Evolutionary conservation across 2,329 filamentous ascomycete genomes (phyloP).

Genomic region (Fusarium sp.): DNA sequence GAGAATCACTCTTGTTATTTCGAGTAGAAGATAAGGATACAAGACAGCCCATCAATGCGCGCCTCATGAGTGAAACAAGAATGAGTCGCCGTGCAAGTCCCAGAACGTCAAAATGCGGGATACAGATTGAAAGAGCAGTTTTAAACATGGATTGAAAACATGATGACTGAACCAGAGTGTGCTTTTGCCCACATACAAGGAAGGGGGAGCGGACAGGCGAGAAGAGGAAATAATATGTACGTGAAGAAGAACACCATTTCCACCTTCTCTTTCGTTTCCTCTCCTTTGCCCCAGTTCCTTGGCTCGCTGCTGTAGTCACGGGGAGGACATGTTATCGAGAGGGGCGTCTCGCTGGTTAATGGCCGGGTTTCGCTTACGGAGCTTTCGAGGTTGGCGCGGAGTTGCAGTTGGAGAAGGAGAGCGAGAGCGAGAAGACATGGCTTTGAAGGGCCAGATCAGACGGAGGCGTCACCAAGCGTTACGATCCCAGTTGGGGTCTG

Average conservation of each 20-base stretch:
- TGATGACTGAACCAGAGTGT: conserved; percentile 20
- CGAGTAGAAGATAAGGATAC: conserved; percentile 13
- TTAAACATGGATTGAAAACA: conserved; percentile 7
- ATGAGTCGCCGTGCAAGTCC: conserved; percentile 12
- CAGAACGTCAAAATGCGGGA: conserved; percentile 1
- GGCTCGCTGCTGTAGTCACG: conserved; percentile 10
- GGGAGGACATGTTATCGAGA: conserved; percentile 34
- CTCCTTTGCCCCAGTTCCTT: conserved; percentile 1
- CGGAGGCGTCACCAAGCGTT: conserved; percentile 80
- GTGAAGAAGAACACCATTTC: conserved; percentile 21
- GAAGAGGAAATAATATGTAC: conserved; percentile 30
- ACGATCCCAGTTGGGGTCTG: conserved; percentile 91
- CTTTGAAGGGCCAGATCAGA: conserved; percentile 42
- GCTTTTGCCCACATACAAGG: conserved; percentile 25
- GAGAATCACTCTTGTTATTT: conserved; percentile 17
- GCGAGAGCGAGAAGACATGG: conserved; percentile 32
- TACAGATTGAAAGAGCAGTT: conserved; percentile 5
- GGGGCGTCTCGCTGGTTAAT: conserved; percentile 39
- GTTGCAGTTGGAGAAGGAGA: conserved; percentile 30
- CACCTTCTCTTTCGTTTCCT: not conserved
- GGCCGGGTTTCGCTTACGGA: conserved; percentile 48
- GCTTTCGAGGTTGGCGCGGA: conserved; percentile 44
- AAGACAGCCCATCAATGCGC: conserved; percentile 24
- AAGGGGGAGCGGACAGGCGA: not conserved
- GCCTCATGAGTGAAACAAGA: conserved; percentile 12